These are phyloP conservation scores for Talaromyces ruber DNA, from an alignment of 495 filamentous ascomycete species.

Conservation along the genomic window DNA sequence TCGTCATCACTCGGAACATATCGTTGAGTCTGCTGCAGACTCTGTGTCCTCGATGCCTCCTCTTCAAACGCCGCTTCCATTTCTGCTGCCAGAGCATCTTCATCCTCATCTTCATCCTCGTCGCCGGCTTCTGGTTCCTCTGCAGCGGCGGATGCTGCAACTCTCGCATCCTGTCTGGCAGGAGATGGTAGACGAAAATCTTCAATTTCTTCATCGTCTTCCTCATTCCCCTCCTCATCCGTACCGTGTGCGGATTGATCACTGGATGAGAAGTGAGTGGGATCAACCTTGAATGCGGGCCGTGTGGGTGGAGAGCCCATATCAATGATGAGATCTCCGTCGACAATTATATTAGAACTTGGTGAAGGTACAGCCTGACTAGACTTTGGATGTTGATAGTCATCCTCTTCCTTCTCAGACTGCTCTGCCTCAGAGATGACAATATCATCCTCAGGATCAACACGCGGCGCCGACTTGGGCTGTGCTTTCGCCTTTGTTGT, in stretches of 20 bases:
- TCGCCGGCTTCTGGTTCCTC: constrained; percentile 8
- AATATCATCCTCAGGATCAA: constrained; percentile 16
- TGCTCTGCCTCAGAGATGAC: constrained; percentile 14
- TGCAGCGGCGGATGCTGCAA: background rate
- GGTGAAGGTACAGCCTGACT: constrained; percentile 29
- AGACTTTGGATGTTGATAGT: constrained; percentile 13
- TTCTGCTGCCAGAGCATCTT: constrained; percentile 35
- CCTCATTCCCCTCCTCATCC: constrained; percentile 21
- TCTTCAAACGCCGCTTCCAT: constrained; percentile 43
- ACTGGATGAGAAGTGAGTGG: constrained; percentile 33
- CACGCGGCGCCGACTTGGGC: constrained; percentile 4
- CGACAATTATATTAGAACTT: constrained; percentile 37
- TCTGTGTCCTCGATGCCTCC: constrained; percentile 26
- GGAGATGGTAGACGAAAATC: constrained; percentile 33
- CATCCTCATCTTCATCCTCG: constrained; percentile 27
- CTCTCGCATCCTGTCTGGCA: constrained; percentile 11
- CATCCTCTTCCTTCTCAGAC: constrained; percentile 25
- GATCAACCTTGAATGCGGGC: constrained; percentile 28
- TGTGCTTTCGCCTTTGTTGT: constrained; percentile 4
- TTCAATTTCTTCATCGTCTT: constrained; percentile 31
- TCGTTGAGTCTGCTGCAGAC: constrained; percentile 18
- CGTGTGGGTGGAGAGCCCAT: constrained; percentile 39
- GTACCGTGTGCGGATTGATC: constrained; percentile 25
- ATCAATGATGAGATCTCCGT: constrained; percentile 41
- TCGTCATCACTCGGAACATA: constrained; percentile 38